Base-by-base conservation (phyloP, 2,329 filamentous ascomycete species). In the Alternaria brassicicola region DNA sequence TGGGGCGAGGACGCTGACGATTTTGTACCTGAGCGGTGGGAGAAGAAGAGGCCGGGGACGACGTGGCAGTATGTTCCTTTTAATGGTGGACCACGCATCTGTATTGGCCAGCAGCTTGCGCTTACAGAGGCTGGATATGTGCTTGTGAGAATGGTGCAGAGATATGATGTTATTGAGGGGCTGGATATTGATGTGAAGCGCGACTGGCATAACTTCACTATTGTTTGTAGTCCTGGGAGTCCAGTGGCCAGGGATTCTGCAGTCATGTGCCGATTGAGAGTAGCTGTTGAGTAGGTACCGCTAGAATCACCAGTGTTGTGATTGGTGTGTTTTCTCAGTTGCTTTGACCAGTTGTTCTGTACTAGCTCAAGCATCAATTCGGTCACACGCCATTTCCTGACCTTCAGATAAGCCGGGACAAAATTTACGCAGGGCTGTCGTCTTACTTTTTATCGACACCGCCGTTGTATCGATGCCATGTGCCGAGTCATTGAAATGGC, bases 11-110 rank as follows among this genome's bases (percentile, higher is more conserved):
- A 73, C 42, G 70, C 68, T 9, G 59, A 65, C 2, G 41, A 61
- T 1, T 74, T 70, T 42, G 19, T 49, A 5, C 71, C 72, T 6
- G 69, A 73, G 55, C 54, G 66, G 4, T 70, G 68, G 66, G 54
- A 57, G 4, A 57, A 64, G 28, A 63, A 45, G 17, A 52, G 54
- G 10, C 51, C 43, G 17, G 50, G 50, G 2, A 31, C 19, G 4
- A 63, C 55, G 0, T 70, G 62, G 64, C 64, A 65, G 42, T 70
- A 67, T 10, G 17, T 72, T 9, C 68, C 69, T 6, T 72, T 72
- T 47, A 69, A 66, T 10, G 68, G 67, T 6, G 69, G 69, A 0
- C 69, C 69, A 9, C 56, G 69, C 3, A 64, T 69, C 23, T 65
- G 68, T 38, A 38, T 65, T 38, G 67, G 65, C 8, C 63, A 68